Evolutionary conservation across 192 early-diverging fungal genomes (phyloP).

Genomic region (Umbelopsis ramanniana): DNA sequence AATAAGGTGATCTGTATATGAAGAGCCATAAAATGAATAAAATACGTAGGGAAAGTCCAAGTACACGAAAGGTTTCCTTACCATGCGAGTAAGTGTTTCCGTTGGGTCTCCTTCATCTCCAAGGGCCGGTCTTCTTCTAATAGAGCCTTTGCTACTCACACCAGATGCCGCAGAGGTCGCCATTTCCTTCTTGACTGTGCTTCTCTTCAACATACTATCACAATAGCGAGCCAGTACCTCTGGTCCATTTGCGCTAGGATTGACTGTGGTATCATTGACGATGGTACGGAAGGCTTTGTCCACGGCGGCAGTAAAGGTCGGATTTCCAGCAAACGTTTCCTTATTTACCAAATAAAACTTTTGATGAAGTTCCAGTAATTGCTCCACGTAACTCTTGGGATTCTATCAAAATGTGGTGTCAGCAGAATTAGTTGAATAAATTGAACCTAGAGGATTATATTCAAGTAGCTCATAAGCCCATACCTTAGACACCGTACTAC

Average conservation of each 20-base stretch:
- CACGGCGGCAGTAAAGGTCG: conserved; percentile 73
- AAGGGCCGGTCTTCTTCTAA: not conserved
- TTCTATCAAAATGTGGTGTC: conserved; percentile 52
- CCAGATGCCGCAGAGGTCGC: not conserved
- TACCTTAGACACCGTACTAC: conserved; percentile 44
- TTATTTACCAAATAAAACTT: conserved; percentile 64
- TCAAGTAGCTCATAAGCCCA: not conserved
- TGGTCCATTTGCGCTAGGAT: conserved; percentile 57
- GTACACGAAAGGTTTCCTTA: not conserved
- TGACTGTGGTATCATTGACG: conserved; percentile 62
- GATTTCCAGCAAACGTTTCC: conserved; percentile 68
- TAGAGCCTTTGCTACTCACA: not conserved
- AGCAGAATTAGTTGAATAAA: conserved; percentile 14
- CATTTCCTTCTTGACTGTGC: conserved; percentile 35
- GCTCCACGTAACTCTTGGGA: conserved; percentile 72
- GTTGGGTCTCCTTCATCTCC: conserved; percentile 25
- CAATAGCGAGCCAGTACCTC: conserved; percentile 86
- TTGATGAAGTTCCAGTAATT: conserved; percentile 62
- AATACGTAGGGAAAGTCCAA: no score
- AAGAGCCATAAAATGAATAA: no score
- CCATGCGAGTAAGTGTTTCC: conserved; percentile 19
- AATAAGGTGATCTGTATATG: conserved; percentile 66
- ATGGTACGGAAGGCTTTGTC: conserved; percentile 84
- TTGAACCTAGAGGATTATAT: not conserved
- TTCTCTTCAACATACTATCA: conserved; percentile 74